Conservation (phyloP, 2,329 filamentous ascomycete species). For the Xylaria sp. region DNA sequence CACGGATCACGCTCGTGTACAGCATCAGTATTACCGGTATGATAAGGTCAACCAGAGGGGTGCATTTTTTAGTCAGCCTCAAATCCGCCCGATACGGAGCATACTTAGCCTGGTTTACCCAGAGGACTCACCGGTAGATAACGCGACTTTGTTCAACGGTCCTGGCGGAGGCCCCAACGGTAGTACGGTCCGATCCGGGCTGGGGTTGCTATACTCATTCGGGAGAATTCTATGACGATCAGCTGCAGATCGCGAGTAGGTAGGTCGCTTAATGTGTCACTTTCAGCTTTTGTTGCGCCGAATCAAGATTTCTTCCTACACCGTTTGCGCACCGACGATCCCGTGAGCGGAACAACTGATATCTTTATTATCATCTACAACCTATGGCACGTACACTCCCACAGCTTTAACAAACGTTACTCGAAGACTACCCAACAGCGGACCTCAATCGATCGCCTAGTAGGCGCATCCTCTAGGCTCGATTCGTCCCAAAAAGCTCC, state of each 20-base stretch:
- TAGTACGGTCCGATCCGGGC: constrained; percentile 24
- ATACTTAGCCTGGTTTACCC: constrained; percentile 1
- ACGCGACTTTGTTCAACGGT: not conserved
- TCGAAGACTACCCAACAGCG: constrained; percentile 48
- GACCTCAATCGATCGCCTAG: constrained; percentile 47
- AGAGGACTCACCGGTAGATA: not conserved
- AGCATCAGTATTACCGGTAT: not conserved
- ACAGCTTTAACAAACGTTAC: constrained; percentile 11
- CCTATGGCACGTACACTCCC: constrained; percentile 8
- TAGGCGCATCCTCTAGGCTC: constrained; percentile 43
- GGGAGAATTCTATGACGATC: constrained; percentile 25
- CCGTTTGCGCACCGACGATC: constrained; percentile 14
- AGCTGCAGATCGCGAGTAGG: constrained; percentile 6
- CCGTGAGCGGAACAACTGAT: not conserved
- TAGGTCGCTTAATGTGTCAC: constrained; percentile 18
- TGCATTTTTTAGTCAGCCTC: constrained; percentile 12
- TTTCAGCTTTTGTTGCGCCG: constrained; percentile 12
- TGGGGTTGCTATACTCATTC: constrained; percentile 5
- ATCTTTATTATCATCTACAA: constrained; percentile 15
- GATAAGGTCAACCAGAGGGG: constrained; percentile 9
- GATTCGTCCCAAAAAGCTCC: constrained; percentile 48
- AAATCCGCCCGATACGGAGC: not conserved
- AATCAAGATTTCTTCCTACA: constrained; percentile 28
- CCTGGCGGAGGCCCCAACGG: constrained; percentile 6
- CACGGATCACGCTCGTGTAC: constrained; percentile 11